phyloP scores from a whole-genome alignment of 2,329 filamentous ascomycete species.

The Aspergillus alliaceus region DNA sequence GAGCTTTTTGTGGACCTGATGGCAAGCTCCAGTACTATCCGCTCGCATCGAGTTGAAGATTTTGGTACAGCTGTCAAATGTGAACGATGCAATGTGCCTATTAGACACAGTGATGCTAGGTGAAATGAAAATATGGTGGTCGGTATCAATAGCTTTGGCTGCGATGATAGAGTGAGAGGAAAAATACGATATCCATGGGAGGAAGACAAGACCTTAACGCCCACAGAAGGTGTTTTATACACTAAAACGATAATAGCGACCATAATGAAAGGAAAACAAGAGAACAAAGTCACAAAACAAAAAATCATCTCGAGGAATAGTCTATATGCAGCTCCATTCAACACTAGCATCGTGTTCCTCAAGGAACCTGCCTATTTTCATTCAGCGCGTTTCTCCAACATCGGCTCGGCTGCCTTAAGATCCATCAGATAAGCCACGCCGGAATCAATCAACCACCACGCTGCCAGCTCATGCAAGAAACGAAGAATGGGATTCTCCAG shows the following conservation, averaged over 20 bases:
- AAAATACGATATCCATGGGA: neutral
- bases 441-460: conserved; percentile 40
- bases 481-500: conserved; percentile 28
- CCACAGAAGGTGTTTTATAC: neutral
- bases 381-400: neutral
- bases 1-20: neutral
- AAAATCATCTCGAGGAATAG: too few relatives aligned
- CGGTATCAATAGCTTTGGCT: neutral
- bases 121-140: conserved; percentile 24
- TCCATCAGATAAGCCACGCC: conserved; percentile 31
- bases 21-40: neutral
- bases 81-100: conserved; percentile 29
- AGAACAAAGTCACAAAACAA: neutral
- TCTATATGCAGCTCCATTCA: too few relatives aligned
- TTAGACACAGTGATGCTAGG: conserved; percentile 30
- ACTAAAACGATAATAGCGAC: neutral
- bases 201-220: neutral
- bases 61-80: conserved; percentile 22
- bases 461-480: conserved; percentile 34
- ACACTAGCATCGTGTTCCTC: too few relatives aligned
- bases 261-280: neutral
- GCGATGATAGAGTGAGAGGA: neutral
- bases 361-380: too few relatives aligned
- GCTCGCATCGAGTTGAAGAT: conserved; percentile 22
- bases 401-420: conserved; percentile 7